Evolutionary conservation across 345 rosid species (phyloP), one percentile per base, ranked within the genome.

Genomic region (Sonneratia caseolaris): DNA sequence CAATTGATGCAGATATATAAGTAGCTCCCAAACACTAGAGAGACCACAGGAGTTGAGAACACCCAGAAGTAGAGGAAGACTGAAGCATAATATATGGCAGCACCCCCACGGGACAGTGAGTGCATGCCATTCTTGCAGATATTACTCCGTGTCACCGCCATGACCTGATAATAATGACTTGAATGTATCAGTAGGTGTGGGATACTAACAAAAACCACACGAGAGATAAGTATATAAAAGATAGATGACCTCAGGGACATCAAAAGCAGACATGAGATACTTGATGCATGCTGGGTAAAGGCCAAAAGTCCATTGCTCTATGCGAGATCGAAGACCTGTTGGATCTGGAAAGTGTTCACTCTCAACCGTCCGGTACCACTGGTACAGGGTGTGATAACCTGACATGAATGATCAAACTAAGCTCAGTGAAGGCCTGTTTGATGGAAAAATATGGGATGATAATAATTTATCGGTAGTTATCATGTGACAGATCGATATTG

Each of bases 21-120:
- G 85, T 95, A 92, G 84, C 99, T 92, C 77, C 99, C 99, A 72
- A 95, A 91, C 67, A 95, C 90, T 77, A 92, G 76, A 22, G 99
- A 95, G 70, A 95, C 99, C 51, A 95, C 82, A 10, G 99, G 99
- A 8, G 99, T 95, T 35, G 99, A 95, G 77, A 95, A 89, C 73
- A 95, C 97, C 99, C 99, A 95, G 81, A 95, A 95, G 86, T 89
- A 95, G 70, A 95, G 96, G 83, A 95, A 95, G 73, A 95, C 97
- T 0, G 97, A 88, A 55, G 97, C 94, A 76, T 95, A 95, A 81
- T 95, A 95, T 22, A 95, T 89, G 71, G 71, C 80, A 68, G 97
- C 97, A 78, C 89, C 90, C 16, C 91, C 93, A 70, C 99, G 85
- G 68, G 98, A 87, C 16, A 90, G 86, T 0, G 98, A 84, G 38